These are phyloP conservation scores for Russula brevipes DNA, from an alignment of 768 basidiomycete genomes.

Conservation along the genomic window DNA sequence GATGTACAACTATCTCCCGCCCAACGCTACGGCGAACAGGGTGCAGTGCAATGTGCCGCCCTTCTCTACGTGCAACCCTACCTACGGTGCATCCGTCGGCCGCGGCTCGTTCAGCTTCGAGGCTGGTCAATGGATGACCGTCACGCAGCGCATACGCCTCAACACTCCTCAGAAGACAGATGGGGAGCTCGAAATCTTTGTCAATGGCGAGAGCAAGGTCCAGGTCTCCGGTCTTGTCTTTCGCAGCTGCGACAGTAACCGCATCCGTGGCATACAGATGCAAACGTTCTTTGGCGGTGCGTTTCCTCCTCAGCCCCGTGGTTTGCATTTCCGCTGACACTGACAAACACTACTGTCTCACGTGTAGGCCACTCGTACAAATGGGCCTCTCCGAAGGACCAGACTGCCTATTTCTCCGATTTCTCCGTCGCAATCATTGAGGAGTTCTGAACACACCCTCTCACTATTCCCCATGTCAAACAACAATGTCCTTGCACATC, in stretches of 20 bases:
- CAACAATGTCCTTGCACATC: background rate
- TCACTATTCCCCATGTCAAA: background rate
- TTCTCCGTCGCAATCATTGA: slow-evolving; percentile 61
- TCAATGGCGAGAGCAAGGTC: slow-evolving; percentile 60
- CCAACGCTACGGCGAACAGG: slow-evolving; percentile 42
- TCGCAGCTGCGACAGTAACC: slow-evolving; percentile 38
- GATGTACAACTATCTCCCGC: slow-evolving; percentile 66
- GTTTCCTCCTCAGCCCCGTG: slow-evolving; percentile 18
- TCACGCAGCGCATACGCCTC: slow-evolving; percentile 61
- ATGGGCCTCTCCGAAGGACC: slow-evolving; percentile 58
- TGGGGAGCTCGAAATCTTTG: slow-evolving; percentile 66
- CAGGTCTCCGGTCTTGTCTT: slow-evolving; percentile 52
- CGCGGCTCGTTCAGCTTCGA: slow-evolving; percentile 60
- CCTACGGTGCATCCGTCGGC: slow-evolving; percentile 61
- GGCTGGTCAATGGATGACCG: slow-evolving; percentile 58
- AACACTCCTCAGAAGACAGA: slow-evolving; percentile 67
- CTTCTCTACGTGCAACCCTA: slow-evolving; percentile 48
- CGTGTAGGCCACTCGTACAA: slow-evolving; percentile 39
- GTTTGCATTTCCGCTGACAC: no score
- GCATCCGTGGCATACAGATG: slow-evolving; percentile 62
- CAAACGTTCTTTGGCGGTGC: slow-evolving; percentile 77
- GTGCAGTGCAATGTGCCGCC: slow-evolving; percentile 44
- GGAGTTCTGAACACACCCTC: slow-evolving; percentile 10
- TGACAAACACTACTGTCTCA: slow-evolving; percentile 14
- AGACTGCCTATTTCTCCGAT: slow-evolving; percentile 62